phyloP scores from a whole-genome alignment of 805 yeast species.

The Candida alai region DNA sequence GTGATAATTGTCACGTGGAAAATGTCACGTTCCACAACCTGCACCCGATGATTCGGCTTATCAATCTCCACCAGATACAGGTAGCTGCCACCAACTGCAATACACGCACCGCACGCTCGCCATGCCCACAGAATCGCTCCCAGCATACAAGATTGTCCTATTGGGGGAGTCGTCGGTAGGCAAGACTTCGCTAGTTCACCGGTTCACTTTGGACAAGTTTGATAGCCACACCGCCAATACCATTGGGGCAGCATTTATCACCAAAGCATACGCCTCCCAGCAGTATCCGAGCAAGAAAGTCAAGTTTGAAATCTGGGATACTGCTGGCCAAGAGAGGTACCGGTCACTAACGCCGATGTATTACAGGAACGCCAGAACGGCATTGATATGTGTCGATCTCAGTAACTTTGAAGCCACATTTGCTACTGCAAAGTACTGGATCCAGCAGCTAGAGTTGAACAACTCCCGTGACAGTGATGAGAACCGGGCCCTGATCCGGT shows the following conservation, averaged over 20 bases:
- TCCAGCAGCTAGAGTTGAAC: conserved; percentile 59
- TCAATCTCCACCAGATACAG: too few species aligned
- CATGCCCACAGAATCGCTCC: conserved; percentile 15
- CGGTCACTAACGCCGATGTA: conserved; percentile 80
- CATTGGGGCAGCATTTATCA: conserved; percentile 97
- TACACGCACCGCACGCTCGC: not conserved
- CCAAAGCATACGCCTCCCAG: conserved; percentile 50
- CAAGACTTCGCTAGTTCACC: conserved; percentile 70
- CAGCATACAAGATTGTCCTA: conserved; percentile 38
- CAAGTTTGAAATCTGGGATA: conserved; percentile 81
- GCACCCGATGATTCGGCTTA: too few species aligned
- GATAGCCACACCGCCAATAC: conserved; percentile 84
- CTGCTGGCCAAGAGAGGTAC: conserved; percentile 82
- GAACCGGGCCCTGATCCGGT: conserved; percentile 20
- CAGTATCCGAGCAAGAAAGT: conserved; percentile 31
- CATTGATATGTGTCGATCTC: conserved; percentile 84
- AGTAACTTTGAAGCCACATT: conserved; percentile 47
- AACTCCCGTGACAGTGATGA: conserved; percentile 18
- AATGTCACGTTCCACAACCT: too few species aligned
- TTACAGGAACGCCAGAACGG: conserved; percentile 65
- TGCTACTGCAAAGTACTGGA: conserved; percentile 81
- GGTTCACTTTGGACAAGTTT: conserved; percentile 70
- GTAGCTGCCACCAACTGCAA: not conserved
- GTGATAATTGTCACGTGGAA: too few species aligned
- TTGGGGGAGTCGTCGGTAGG: conserved; percentile 59